Evolutionary conservation across 2,329 filamentous ascomycete species (phyloP), one percentile per base, ranked within the genome.

Genomic region (Aotearoamyces nothofagi): DNA sequence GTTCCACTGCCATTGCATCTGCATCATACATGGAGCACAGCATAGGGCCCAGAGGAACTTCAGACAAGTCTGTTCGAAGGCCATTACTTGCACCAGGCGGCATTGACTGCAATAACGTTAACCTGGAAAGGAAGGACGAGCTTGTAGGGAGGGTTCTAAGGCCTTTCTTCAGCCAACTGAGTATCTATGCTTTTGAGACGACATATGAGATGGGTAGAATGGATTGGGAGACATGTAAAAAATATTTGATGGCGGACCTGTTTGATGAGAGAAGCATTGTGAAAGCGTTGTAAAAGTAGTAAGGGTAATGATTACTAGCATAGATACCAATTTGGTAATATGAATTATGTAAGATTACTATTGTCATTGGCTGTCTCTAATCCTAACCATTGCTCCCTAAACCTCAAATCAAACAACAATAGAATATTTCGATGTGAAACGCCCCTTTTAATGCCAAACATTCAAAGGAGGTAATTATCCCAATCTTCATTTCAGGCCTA

Each of bases 181-280:
- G 86, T 49, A 94, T 98, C 45, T 81, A 77, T 50, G 78, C 81
- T 0, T 98, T 94, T 54, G 90, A 98, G 58, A 79, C 77, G 36
- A 87, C 79, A 31, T 98, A 98, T 52, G 73, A 78, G 10, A 86
- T 94, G 73, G 75, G 72, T 19, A 52, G 53, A 23, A 55, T 78
- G 15, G 82, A 92, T 50, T 49, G 63, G 42, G 66, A 73, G 29
- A 61, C 60, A 7, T 84, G 80, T 44, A 59, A 66, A 30, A 57
- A 64, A 39, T 65, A 65, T 26, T 46, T 92, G 35, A 49, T 92
- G 46, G 69, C 56, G 46, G 82, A 92, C 55, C 44, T 92, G 34
- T 90, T 87, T 60, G 78, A 84, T 44, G 80, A 90, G 57, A 66
- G 63, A 45, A 83, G 56, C 33, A 67, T 77, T 44, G 67, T 74